Conservation (phyloP, 1,284 basidiomycete species). For the Schizophyllum commune region DNA sequence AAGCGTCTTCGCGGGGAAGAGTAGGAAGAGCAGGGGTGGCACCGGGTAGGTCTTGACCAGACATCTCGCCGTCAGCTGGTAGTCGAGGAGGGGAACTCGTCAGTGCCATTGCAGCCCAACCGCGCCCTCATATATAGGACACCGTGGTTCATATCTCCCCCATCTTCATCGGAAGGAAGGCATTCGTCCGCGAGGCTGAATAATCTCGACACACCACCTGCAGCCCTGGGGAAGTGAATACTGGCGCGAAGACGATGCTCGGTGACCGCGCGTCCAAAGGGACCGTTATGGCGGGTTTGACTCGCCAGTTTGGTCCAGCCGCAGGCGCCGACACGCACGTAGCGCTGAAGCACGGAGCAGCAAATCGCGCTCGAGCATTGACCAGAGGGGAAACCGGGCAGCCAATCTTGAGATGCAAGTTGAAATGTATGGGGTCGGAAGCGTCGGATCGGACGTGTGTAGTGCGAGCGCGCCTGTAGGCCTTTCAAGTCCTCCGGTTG, state of each 20-base stretch:
- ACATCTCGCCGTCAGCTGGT: not conserved
- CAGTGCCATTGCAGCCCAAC: not conserved
- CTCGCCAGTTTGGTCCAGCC: not conserved
- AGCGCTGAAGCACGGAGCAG: not conserved
- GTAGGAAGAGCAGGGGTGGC: not conserved
- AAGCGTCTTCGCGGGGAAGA: not conserved
- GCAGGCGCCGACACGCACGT: not conserved
- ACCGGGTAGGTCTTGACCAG: not conserved
- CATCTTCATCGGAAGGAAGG: not conserved
- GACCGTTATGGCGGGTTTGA: not conserved
- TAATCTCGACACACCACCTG: not conserved
- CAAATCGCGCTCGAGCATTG: not conserved
- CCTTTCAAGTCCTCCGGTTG: not conserved
- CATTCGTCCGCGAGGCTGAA: not conserved
- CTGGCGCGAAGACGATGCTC: not conserved
- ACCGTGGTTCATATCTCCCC: not conserved
- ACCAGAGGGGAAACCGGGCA: not conserved
- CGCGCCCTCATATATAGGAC: not conserved
- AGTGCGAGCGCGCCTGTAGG: not conserved
- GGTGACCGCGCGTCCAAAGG: not conserved
- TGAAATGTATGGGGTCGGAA: not conserved
- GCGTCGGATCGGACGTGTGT: not conserved
- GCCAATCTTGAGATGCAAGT: not conserved
- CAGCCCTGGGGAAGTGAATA: not conserved
- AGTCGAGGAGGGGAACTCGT: not conserved